phyloP scores from a whole-genome alignment of 1,139 yeast genomes.

The Debaryomycetaceae sp. region DNA sequence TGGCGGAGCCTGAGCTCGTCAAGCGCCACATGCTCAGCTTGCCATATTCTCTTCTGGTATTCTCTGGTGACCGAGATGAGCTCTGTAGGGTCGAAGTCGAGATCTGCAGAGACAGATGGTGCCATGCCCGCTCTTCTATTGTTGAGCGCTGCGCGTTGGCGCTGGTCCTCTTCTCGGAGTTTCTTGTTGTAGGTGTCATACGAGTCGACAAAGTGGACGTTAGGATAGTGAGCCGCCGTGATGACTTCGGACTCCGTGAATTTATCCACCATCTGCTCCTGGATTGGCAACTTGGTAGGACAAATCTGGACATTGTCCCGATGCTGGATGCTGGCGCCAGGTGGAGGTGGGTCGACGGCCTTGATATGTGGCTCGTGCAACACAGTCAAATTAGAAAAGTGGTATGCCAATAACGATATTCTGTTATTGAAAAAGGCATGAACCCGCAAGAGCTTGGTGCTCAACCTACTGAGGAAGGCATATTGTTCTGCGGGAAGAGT shows the following conservation, averaged over 20 bases:
- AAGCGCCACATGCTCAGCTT: slow-evolving; percentile 12
- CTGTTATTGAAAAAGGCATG: slow-evolving; percentile 30
- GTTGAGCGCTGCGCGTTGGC: background rate
- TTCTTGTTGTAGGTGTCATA: background rate
- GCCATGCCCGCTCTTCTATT: background rate
- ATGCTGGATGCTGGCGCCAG: slow-evolving; percentile 3
- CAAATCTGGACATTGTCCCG: slow-evolving; percentile 21
- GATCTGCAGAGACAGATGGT: slow-evolving; percentile 7
- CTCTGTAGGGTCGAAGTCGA: slow-evolving; percentile 22
- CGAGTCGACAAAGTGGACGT: background rate
- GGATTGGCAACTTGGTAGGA: slow-evolving; percentile 19
- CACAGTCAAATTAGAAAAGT: slow-evolving; percentile 18
- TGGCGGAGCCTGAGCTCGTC: slow-evolving; percentile 17
- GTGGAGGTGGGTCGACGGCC: slow-evolving; percentile 2
- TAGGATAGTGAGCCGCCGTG: slow-evolving; percentile 21
- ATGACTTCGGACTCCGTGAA: slow-evolving; percentile 16
- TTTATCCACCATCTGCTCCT: slow-evolving; percentile 19
- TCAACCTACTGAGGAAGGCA: slow-evolving; percentile 13
- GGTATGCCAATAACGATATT: slow-evolving; percentile 23
- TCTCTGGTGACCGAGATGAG: slow-evolving; percentile 16
- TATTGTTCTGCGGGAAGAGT: slow-evolving; percentile 15
- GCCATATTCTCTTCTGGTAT: slow-evolving; percentile 15
- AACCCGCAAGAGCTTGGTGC: slow-evolving; percentile 20
- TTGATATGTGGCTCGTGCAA: slow-evolving; percentile 19
- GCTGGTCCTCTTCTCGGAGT: background rate